These are phyloP conservation scores for Haberlea rhodopensis DNA, from an alignment of 257 asterid genomes.

Conservation along the genomic window DNA sequence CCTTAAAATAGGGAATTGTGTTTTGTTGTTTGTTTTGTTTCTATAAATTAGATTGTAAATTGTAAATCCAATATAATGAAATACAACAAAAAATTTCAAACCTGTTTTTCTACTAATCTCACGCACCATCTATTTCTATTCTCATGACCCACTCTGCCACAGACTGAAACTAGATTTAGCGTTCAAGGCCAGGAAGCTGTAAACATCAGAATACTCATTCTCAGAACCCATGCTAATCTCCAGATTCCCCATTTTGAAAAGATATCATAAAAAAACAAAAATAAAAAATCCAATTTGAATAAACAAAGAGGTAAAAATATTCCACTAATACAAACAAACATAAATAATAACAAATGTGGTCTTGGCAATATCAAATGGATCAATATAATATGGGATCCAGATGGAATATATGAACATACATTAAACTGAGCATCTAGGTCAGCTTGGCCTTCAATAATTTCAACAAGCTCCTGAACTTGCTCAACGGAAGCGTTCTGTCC, in stretches of 20 bases:
- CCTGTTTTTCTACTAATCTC: no score
- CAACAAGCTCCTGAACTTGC: slow-evolving; percentile 94
- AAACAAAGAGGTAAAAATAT: background rate
- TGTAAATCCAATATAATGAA: no score
- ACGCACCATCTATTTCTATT: background rate
- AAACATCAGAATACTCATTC: slow-evolving; percentile 3
- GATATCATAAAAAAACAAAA: background rate
- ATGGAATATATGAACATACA: slow-evolving; percentile 42
- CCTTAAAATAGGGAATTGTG: no score
- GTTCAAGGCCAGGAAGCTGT: background rate
- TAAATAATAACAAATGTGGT: background rate
- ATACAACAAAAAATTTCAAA: no score
- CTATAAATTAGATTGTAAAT: no score
- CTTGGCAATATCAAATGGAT: slow-evolving; percentile 11
- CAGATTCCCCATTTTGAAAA: slow-evolving; percentile 1
- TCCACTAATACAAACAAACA: background rate
- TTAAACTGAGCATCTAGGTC: slow-evolving; percentile 91
- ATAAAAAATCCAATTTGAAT: background rate
- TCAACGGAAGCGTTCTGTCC: slow-evolving; percentile 79
- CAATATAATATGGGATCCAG: slow-evolving; percentile 14
- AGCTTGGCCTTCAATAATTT: slow-evolving; percentile 95
- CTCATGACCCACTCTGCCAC: background rate
- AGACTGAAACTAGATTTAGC: background rate
- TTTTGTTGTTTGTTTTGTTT: no score
- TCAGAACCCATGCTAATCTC: background rate